A percentile compares a stretch with the other conserved stretches of the same genome.
Evolutionary conservation across 805 yeast genomes (phyloP).

Genomic region (Yamadazyma tumulicola): DNA sequence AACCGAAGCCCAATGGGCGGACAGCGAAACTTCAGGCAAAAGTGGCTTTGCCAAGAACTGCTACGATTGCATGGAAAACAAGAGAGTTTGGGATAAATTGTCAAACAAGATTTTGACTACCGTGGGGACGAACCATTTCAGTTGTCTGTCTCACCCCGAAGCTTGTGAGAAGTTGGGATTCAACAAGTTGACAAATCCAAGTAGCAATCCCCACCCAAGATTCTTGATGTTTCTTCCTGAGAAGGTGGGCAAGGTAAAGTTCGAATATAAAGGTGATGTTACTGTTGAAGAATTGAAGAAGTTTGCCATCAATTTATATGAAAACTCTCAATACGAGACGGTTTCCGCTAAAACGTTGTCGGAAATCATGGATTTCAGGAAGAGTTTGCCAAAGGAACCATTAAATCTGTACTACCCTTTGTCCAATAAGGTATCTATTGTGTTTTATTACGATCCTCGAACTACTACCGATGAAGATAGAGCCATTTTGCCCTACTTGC

Average conservation of each 20-base stretch:
- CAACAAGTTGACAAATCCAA: slow-evolving; percentile 21
- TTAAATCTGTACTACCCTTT: slow-evolving; percentile 35
- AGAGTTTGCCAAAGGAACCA: slow-evolving; percentile 28
- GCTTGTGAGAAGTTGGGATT: slow-evolving; percentile 55
- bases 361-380: slow-evolving; percentile 27
- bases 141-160: slow-evolving; percentile 49
- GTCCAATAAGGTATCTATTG: slow-evolving; percentile 44
- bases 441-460: slow-evolving; percentile 51
- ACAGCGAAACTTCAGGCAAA: slow-evolving; percentile 27
- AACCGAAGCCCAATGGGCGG: slow-evolving; percentile 36
- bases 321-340: slow-evolving; percentile 41
- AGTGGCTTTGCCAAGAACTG: slow-evolving; percentile 38
- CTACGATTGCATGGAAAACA: slow-evolving; percentile 48
- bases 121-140: slow-evolving; percentile 52
- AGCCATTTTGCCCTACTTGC: slow-evolving; percentile 54
- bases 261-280: slow-evolving; percentile 40
- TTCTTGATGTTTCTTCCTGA: slow-evolving; percentile 54
- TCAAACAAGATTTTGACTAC: slow-evolving; percentile 43
- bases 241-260: slow-evolving; percentile 41
- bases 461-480: slow-evolving; percentile 59
- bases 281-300: slow-evolving; percentile 29
- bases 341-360: slow-evolving; percentile 26
- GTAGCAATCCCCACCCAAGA: slow-evolving; percentile 28
- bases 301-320: slow-evolving; percentile 47
- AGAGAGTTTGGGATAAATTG: slow-evolving; percentile 55